A percentile compares a stretch with the other conserved stretches of the same genome.
Evolutionary conservation across 768 basidiomycete genomes (phyloP).

Genomic region (Trametes meyenii): DNA sequence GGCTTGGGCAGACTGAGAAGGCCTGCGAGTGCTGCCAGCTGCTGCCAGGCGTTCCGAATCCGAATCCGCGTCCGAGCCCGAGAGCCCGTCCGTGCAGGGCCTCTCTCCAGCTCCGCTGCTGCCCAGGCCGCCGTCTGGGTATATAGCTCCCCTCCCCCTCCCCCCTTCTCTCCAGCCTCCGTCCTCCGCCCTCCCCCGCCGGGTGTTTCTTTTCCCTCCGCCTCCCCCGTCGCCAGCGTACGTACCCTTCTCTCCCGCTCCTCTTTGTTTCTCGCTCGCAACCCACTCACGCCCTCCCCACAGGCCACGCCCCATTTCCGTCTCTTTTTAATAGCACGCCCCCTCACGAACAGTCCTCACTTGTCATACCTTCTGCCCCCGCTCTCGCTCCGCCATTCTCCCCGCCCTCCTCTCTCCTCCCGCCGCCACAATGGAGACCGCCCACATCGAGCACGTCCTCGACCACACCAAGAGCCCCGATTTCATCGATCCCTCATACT

Average conservation of each 20-base stretch:
- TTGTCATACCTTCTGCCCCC: constrained; percentile 24
- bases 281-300: constrained; percentile 13
- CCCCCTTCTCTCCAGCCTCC: constrained; percentile 24
- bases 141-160: constrained; percentile 31
- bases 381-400: constrained; percentile 10
- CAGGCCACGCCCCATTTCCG: constrained; percentile 15
- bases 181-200: constrained; percentile 24
- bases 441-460: constrained; percentile 47
- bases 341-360: constrained; percentile 28
- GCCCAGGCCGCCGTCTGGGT: constrained; percentile 7
- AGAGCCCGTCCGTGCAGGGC: too few species aligned
- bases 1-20: too few species aligned
- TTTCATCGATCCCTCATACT: constrained; percentile 47
- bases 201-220: constrained; percentile 13
- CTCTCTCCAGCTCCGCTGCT: neutral
- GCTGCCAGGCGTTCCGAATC: too few species aligned
- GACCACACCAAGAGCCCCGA: constrained; percentile 50
- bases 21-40: too few species aligned
- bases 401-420: constrained; percentile 27
- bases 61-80: too few species aligned
- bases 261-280: constrained; percentile 23
- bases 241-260: constrained; percentile 25
- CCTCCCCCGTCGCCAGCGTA: constrained; percentile 18
- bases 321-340: constrained; percentile 21
- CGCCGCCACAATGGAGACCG: constrained; percentile 46